Conservation (phyloP, 2,329 filamentous ascomycete species). For the Trichoderma endophyticum region DNA sequence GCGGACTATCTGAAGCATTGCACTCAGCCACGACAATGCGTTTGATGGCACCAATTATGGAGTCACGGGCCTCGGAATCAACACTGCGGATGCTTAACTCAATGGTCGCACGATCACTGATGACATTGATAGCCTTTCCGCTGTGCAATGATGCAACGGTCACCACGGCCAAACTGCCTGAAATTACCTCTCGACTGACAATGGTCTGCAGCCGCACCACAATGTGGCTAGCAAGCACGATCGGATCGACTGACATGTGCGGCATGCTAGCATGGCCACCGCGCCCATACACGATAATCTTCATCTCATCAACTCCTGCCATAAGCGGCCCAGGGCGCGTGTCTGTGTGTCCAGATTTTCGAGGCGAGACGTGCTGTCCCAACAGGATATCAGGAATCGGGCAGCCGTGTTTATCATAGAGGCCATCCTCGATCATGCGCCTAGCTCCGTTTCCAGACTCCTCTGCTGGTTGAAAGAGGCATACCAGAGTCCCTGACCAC, state of each 20-base stretch:
- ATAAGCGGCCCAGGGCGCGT: no score
- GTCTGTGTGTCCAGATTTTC: no score
- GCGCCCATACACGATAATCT: constrained; percentile 31
- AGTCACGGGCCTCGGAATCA: no score
- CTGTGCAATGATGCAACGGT: no score
- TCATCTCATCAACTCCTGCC: no score
- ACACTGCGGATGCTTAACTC: no score
- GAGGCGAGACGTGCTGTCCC: constrained; percentile 32
- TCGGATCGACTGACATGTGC: constrained; percentile 44
- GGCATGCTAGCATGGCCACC: constrained; percentile 44
- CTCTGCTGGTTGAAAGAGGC: constrained; percentile 66
- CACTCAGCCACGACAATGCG: no score
- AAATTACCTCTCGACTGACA: constrained; percentile 31
- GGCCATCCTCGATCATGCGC: constrained; percentile 38
- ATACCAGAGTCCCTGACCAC: constrained; percentile 62
- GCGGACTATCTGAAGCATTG: no score
- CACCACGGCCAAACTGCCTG: constrained; percentile 7
- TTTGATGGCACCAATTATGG: no score
- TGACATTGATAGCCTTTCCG: no score
- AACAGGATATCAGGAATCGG: constrained; percentile 35
- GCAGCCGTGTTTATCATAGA: constrained; percentile 27
- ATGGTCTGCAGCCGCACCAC: constrained; percentile 37
- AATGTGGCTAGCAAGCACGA: constrained; percentile 41
- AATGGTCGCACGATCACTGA: no score
- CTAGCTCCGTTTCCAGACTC: constrained; percentile 60